Percentiles rank a stretch among this genome's conserved stretches.
phyloP scores from a whole-genome alignment of 2,329 filamentous ascomycete species.

The Colletotrichum camelliae region DNA sequence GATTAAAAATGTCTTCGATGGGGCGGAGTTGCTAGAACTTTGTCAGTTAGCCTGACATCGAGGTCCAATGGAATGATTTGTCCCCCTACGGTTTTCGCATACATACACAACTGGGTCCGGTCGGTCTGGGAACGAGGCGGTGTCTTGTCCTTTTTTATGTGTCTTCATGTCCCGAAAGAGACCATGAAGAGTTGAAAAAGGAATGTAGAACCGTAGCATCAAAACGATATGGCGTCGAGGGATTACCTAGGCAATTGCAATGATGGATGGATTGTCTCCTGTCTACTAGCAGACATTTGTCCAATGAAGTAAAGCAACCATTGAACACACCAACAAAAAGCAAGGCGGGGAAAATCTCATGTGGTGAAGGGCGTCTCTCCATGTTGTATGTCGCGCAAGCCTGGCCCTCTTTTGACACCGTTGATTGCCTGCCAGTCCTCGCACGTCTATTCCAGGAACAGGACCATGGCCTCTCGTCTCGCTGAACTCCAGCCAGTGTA shows the following conservation, averaged over 20 bases:
- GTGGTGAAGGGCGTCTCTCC: not conserved
- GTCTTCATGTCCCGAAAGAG: not conserved
- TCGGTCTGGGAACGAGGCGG: conserved; percentile 4
- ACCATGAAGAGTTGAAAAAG: not conserved
- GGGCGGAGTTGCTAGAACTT: conserved; percentile 14
- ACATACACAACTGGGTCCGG: not conserved
- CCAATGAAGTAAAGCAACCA: conserved; percentile 17
- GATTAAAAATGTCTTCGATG: conserved; percentile 2
- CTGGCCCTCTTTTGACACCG: not conserved
- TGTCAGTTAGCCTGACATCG: conserved; percentile 10
- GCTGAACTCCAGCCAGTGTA: not conserved
- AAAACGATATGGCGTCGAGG: conserved; percentile 58
- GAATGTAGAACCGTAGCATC: not conserved
- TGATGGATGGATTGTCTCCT: conserved; percentile 26
- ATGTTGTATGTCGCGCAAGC: not conserved
- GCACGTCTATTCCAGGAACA: not conserved
- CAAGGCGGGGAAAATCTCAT: not conserved
- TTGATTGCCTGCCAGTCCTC: not conserved
- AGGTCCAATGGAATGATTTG: conserved; percentile 14
- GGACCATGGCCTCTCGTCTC: not conserved
- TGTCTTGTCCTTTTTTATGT: not conserved
- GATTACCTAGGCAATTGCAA: conserved; percentile 52
- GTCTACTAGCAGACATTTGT: conserved; percentile 29
- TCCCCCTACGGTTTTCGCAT: not conserved
- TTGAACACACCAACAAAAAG: conserved; percentile 13